These are phyloP conservation scores for Neoarthrinium moseri DNA, from an alignment of 2,329 filamentous ascomycete genomes.

Conservation along the genomic window DNA sequence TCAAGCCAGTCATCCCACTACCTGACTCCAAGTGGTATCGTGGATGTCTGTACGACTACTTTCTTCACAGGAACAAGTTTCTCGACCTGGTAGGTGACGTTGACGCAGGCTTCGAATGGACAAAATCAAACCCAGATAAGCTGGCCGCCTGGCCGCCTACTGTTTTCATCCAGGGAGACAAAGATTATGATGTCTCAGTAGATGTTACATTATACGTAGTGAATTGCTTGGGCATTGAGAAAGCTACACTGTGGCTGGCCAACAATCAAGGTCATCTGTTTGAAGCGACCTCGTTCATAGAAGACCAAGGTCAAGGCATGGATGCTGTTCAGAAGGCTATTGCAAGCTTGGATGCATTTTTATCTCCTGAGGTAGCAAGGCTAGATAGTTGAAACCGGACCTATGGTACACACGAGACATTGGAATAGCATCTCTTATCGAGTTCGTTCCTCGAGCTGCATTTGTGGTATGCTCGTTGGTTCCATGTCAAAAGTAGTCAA, in stretches of 20 bases:
- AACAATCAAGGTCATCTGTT: not conserved
- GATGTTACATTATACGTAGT: conserved; percentile 19
- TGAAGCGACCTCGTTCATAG: not conserved
- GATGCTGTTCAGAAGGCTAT: conserved; percentile 21
- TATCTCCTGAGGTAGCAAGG: too few species aligned
- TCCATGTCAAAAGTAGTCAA: too few species aligned
- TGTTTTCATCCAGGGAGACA: conserved; percentile 31
- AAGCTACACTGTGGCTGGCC: not conserved
- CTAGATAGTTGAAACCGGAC: too few species aligned
- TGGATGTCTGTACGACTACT: conserved; percentile 31
- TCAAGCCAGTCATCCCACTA: too few species aligned
- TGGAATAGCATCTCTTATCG: too few species aligned
- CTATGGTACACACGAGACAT: too few species aligned
- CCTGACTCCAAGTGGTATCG: conserved; percentile 5
- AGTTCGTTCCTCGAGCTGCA: too few species aligned
- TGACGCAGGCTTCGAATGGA: conserved; percentile 32
- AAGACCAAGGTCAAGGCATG: not conserved
- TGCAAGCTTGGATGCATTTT: not conserved
- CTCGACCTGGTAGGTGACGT: conserved; percentile 23
- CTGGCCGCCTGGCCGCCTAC: conserved; percentile 29
- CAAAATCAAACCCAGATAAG: conserved; percentile 12
- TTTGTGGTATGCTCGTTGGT: too few species aligned
- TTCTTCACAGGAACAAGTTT: conserved; percentile 29
- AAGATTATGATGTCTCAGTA: conserved; percentile 26
- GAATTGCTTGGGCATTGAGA: conserved; percentile 3